These are phyloP conservation scores for Lagenidium giganteum DNA, from an alignment of 352 stramenopile species.

Conservation along the genomic window DNA sequence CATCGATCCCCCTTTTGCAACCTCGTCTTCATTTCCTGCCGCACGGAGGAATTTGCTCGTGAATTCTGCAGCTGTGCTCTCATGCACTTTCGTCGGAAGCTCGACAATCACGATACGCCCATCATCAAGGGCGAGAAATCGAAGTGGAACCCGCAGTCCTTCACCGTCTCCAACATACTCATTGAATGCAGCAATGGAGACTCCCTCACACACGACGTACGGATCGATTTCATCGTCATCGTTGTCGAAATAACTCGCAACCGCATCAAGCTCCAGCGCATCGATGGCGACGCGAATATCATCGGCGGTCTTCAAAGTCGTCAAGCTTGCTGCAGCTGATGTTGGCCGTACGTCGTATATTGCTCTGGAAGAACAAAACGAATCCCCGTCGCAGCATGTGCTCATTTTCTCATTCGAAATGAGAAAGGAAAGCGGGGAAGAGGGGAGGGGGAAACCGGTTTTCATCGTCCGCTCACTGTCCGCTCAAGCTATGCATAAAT, in stretches of 20 bases:
- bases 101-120: constrained; percentile 13
- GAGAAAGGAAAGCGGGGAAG: too few species aligned
- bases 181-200: constrained; percentile 22
- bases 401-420: too few species aligned
- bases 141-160: constrained; percentile 10
- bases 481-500: too few species aligned
- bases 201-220: constrained; percentile 19
- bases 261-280: constrained; percentile 1
- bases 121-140: constrained; percentile 18
- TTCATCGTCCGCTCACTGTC: too few species aligned
- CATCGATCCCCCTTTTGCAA: constrained; percentile 8
- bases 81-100: constrained; percentile 10
- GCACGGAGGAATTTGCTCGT: constrained; percentile 3
- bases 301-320: constrained; percentile 4
- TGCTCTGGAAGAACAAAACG: too few species aligned
- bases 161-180: constrained; percentile 15
- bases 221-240: constrained; percentile 10
- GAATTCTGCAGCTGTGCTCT: constrained; percentile 9
- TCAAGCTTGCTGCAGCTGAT: constrained; percentile 1
- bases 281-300: constrained; percentile 5
- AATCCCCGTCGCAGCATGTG: too few species aligned
- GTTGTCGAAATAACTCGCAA: constrained; percentile 5
- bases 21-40: constrained; percentile 8
- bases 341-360: too few species aligned
- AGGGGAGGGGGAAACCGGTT: too few species aligned